Percentiles rank a stretch among this genome's conserved stretches.
Conservation (phyloP, 257 asterid genomes). For the Nicotiana attenuata region DNA sequence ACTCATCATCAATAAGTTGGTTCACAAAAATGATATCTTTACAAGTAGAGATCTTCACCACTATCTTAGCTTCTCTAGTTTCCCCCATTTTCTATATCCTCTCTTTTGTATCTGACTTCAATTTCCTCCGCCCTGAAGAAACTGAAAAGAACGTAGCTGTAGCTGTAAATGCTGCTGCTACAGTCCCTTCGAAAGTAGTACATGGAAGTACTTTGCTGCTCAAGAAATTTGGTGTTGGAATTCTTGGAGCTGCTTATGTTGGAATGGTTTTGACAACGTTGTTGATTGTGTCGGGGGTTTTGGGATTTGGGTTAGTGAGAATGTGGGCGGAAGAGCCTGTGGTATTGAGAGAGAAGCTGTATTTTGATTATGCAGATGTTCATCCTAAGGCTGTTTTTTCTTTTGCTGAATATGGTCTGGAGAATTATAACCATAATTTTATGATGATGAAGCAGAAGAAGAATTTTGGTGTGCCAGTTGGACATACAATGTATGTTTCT, state of each 20-base stretch:
- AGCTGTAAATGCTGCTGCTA: constrained; percentile 5
- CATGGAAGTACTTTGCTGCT: constrained; percentile 23
- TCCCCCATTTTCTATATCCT: constrained; percentile 8
- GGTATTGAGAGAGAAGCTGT: constrained; percentile 37
- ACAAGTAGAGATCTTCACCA: not conserved
- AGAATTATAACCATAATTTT: not conserved
- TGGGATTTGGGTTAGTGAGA: constrained; percentile 59
- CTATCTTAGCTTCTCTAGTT: not conserved
- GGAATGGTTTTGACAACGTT: constrained; percentile 32
- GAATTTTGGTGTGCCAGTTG: constrained; percentile 38
- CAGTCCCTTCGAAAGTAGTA: constrained; percentile 15
- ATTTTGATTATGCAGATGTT: constrained; percentile 52
- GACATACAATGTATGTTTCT: constrained; percentile 64
- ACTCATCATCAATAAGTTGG: not conserved
- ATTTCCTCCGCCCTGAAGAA: not conserved
- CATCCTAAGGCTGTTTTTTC: constrained; percentile 55
- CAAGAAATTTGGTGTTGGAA: constrained; percentile 44
- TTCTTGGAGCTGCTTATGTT: constrained; percentile 64
- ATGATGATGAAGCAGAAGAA: not conserved
- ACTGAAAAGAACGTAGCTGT: constrained; percentile 1
- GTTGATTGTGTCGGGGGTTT: constrained; percentile 36
- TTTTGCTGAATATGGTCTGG: constrained; percentile 9
- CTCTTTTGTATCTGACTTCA: not conserved
- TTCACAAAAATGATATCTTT: constrained; percentile 8
- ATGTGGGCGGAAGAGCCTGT: constrained; percentile 70